phyloP scores from a whole-genome alignment of 768 basidiomycete species.

The Tulasnella sp. region DNA sequence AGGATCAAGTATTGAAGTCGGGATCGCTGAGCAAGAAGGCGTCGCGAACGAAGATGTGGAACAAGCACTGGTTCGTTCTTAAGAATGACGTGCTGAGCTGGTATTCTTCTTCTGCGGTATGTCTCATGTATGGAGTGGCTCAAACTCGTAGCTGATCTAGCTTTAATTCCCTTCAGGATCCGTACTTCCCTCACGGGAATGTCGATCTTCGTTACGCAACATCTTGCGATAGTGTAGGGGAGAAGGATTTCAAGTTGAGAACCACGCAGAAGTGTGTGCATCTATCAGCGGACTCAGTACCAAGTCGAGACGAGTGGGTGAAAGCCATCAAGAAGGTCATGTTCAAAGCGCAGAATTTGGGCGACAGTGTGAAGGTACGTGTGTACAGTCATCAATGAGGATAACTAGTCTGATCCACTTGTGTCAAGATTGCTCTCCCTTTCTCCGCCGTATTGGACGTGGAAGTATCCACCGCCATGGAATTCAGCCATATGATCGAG shows the following conservation, averaged over 20 bases:
- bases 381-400: not conserved
- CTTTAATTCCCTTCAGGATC: conserved; percentile 50
- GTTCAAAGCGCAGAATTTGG: conserved; percentile 93
- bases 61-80: conserved; percentile 92
- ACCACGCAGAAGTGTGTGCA: conserved; percentile 70
- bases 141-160: conserved; percentile 4
- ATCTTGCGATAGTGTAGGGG: conserved; percentile 68
- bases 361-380: conserved; percentile 82
- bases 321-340: conserved; percentile 88
- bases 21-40: conserved; percentile 83
- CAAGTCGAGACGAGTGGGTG: conserved; percentile 89
- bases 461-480: conserved; percentile 78
- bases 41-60: conserved; percentile 81
- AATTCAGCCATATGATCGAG: conserved; percentile 94
- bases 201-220: conserved; percentile 91
- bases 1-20: conserved; percentile 91
- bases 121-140: conserved; percentile 19
- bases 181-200: conserved; percentile 95
- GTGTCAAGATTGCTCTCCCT: conserved; percentile 75
- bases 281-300: conserved; percentile 66
- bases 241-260: conserved; percentile 70
- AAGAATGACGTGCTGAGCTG: conserved; percentile 95
- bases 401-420: not conserved
- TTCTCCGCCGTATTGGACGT: conserved; percentile 83
- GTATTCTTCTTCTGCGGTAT: conserved; percentile 88